Evolutionary conservation across 164 flowering plant species (phyloP), one percentile per base, ranked within the genome.

Genomic region (Litsea cubeba): DNA sequence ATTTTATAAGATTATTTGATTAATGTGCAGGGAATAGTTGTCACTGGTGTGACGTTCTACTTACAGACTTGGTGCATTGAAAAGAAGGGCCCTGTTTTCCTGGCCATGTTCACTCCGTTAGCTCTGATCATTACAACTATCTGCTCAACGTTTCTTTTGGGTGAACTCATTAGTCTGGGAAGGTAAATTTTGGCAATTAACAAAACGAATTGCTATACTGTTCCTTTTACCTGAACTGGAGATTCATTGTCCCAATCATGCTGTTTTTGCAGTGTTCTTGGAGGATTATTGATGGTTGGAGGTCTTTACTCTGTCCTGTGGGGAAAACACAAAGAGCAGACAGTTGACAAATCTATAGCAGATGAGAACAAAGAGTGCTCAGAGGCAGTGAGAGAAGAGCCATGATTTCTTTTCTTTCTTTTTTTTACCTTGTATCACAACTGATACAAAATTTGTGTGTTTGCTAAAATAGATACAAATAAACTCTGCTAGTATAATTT

Each of bases 71-170:
- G 97, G 95, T 84, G 88, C 79, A 77, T 92, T 46, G 81, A 90
- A 6, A 88, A 86, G 84, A 92, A 80, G 75, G 97, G 95, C 5
- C 95, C 97, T 15, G 95, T 92, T 15, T 92, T 85, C 70, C 67
- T 89, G 49, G 88, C 91, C 74, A 82, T 89, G 87, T 86, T 83
- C 3, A 86, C 89, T 2, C 97, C 97, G 1, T 49, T 88, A 23
- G 60, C 82, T 64, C 71, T 92, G 3, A 60, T 89, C 72, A 78
- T 88, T 51, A 92, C 97, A 5, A 83, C 82, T 18, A 20, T 87
- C 17, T 74, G 70, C 72, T 89, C 97, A 0, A 76, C 82, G 0
- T 20, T 91, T 63, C 66, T 92, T 62, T 73, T 91, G n/a, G 91
- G 93, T 20, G 90, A 89, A 66, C 46, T 74, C 3, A 78, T 87